Percentiles rank a stretch among this genome's conserved stretches.
phyloP scores from a whole-genome alignment of 2,329 filamentous ascomycete species.

The Grosmannia clavigera region DNA sequence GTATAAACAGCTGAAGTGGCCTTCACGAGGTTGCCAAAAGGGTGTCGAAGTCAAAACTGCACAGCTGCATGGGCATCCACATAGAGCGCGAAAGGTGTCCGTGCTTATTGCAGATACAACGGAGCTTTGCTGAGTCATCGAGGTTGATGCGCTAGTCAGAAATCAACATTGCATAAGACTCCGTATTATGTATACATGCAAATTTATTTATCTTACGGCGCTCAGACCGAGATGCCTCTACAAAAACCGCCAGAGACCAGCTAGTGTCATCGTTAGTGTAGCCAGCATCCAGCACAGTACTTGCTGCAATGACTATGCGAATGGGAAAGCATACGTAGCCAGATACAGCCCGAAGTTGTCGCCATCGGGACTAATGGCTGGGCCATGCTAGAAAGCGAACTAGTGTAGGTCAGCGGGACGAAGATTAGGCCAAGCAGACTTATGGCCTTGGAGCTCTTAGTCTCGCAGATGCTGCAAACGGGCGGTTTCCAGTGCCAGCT shows the following conservation, averaged over 20 bases:
- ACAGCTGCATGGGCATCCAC: neutral
- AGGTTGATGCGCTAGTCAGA: neutral
- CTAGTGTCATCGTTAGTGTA: conserved; percentile 14
- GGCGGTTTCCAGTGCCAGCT: conserved; percentile 9
- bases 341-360: conserved; percentile 13
- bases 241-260: conserved; percentile 11
- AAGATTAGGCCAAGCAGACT: conserved; percentile 16
- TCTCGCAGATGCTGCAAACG: conserved; percentile 14
- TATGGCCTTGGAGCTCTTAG: conserved; percentile 15
- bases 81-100: neutral
- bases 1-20: neutral
- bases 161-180: too few species aligned
- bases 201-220: neutral
- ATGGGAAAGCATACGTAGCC: conserved; percentile 12
- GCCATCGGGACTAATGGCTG: conserved; percentile 11
- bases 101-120: neutral
- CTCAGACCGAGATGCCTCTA: neutral
- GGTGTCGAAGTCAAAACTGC: neutral
- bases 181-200: too few species aligned
- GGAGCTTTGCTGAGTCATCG: neutral
- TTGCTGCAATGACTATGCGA: conserved; percentile 9
- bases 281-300: conserved; percentile 14
- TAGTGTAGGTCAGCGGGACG: conserved; percentile 14
- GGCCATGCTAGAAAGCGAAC: conserved; percentile 14
- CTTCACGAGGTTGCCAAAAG: neutral